Evolutionary conservation across 139 green algal genomes (phyloP).

Genomic region (Chlorella sp.): DNA sequence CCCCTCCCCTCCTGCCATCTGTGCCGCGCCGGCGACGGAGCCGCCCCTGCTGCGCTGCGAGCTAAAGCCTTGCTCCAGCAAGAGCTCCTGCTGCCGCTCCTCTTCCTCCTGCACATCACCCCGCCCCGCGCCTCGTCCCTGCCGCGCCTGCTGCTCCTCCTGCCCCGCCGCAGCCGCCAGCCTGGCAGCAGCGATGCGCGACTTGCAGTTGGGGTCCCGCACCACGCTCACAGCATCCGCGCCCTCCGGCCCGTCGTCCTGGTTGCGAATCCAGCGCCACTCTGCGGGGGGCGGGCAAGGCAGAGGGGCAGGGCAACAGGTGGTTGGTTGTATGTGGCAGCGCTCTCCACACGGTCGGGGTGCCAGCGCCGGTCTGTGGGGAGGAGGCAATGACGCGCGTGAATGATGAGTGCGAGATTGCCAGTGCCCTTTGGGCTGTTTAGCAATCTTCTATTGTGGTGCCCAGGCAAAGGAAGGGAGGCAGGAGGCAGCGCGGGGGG

Average conservation of each 20-base stretch:
- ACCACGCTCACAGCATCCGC: conserved; percentile 36
- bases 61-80: not conserved
- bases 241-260: conserved; percentile 43
- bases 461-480: too few relatives aligned
- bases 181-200: not conserved
- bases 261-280: conserved; percentile 76
- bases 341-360: too few relatives aligned
- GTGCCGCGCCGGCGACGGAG: too few relatives aligned
- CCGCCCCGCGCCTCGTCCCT: not conserved
- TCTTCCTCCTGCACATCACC: not conserved
- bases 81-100: not conserved
- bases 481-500: too few relatives aligned
- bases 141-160: not conserved
- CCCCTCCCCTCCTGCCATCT: too few relatives aligned
- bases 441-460: too few relatives aligned
- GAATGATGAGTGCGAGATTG: not conserved
- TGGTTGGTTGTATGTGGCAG: too few relatives aligned
- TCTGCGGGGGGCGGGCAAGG: not conserved
- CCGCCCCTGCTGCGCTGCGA: not conserved
- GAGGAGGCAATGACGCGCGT: too few relatives aligned
- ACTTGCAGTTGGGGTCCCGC: conserved; percentile 34
- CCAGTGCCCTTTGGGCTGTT: not conserved
- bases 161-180: not conserved
- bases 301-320: not conserved
- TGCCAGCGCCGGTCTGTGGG: conserved; percentile 59